A percentile compares a stretch with the other conserved stretches of the same genome.
Conservation (phyloP, 2,329 filamentous ascomycete species). For the Talaromyces rugulosus region DNA sequence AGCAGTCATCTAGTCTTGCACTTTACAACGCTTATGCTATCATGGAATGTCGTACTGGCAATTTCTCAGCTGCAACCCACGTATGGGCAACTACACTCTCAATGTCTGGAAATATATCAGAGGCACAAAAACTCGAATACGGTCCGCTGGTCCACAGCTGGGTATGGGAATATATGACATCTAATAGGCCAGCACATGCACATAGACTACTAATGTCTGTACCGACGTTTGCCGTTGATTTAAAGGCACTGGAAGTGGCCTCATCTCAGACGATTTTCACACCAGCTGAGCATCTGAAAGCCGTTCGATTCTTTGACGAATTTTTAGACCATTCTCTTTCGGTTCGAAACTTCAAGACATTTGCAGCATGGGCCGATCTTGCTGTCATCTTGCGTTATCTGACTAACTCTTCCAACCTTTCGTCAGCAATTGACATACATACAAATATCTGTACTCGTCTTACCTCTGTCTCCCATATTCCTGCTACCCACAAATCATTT, state of each 20-base stretch:
- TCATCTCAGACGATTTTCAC: conserved; percentile 19
- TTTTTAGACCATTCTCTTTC: conserved; percentile 56
- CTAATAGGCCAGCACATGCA: conserved; percentile 32
- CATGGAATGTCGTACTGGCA: conserved; percentile 60
- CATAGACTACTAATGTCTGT: conserved; percentile 39
- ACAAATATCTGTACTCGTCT: conserved; percentile 41
- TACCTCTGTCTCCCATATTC: conserved; percentile 32
- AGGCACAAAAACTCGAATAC: conserved; percentile 31
- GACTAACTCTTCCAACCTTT: conserved; percentile 33
- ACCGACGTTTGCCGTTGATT: conserved; percentile 30
- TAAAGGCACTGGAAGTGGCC: conserved; percentile 22
- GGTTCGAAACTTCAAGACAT: conserved; percentile 44
- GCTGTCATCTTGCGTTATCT: conserved; percentile 66
- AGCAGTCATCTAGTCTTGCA: conserved; percentile 56
- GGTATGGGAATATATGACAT: conserved; percentile 63
- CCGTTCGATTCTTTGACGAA: conserved; percentile 45
- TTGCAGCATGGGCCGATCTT: conserved; percentile 57
- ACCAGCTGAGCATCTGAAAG: conserved; percentile 33
- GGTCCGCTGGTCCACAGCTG: conserved; percentile 57
- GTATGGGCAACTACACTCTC: conserved; percentile 66
- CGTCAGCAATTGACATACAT: conserved; percentile 36
- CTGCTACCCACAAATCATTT: conserved; percentile 27
- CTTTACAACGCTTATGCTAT: conserved; percentile 78
- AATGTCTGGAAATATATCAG: conserved; percentile 45
- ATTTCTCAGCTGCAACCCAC: conserved; percentile 55